Conservation (phyloP, 768 basidiomycete species). For the Mycena polygramma region DNA sequence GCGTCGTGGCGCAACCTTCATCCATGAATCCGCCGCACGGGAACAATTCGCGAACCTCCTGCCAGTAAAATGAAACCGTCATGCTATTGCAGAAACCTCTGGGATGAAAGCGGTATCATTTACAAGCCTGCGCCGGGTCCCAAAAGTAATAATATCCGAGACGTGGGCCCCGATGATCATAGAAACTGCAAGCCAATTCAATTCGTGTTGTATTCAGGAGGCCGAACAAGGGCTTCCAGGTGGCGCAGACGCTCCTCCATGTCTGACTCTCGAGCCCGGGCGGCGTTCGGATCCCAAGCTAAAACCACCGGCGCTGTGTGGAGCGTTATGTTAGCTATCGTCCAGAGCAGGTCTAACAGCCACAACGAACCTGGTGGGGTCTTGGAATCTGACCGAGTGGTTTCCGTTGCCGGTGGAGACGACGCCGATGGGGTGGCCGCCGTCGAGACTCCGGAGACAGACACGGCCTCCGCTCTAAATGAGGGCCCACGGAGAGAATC, state of each 20-base stretch:
- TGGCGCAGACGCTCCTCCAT: slow-evolving; percentile 24
- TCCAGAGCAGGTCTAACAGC: not conserved
- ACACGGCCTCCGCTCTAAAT: slow-evolving; percentile 5
- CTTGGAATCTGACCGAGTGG: slow-evolving; percentile 4
- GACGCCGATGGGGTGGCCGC: slow-evolving; percentile 2
- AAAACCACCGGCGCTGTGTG: slow-evolving; percentile 1
- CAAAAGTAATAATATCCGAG: not conserved
- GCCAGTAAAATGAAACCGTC: no score
- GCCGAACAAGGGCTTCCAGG: slow-evolving; percentile 21
- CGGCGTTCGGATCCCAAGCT: slow-evolving; percentile 19
- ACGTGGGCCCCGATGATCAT: not conserved
- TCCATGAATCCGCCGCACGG: no score
- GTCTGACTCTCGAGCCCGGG: slow-evolving; percentile 14
- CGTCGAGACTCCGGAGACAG: slow-evolving; percentile 14
- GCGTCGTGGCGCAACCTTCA: no score
- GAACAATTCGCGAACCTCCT: no score
- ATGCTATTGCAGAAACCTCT: no score
- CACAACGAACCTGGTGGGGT: slow-evolving; percentile 2
- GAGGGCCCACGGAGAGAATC: not conserved
- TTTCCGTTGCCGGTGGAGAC: not conserved
- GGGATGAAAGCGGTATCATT: no score
- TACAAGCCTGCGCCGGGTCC: no score
- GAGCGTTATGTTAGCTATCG: slow-evolving; percentile 4
- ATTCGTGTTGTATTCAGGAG: slow-evolving; percentile 10
- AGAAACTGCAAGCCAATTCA: not conserved